Percentiles rank a stretch among this genome's conserved stretches.
Conservation (phyloP, 441 rosid species). For the Pelargonium cotyledonis region DNA sequence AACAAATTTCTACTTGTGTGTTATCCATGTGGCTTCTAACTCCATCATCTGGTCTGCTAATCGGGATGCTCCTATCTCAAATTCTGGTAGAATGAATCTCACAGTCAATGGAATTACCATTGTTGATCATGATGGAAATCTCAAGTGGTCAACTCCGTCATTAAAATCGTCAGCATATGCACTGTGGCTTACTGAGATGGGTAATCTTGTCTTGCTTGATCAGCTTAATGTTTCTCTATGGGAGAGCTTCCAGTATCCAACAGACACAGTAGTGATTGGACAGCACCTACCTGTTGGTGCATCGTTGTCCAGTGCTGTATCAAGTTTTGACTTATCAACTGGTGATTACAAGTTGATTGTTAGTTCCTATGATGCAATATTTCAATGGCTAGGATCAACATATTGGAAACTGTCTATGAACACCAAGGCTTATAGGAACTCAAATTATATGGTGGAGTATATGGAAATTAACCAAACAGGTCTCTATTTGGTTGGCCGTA, state of each 20-base stretch:
- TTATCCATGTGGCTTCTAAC: conserved; percentile 55
- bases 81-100: conserved; percentile 51
- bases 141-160: conserved; percentile 62
- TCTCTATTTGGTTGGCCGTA: conserved; percentile 46
- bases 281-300: conserved; percentile 41
- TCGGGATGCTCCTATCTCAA: conserved; percentile 53
- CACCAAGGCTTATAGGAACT: conserved; percentile 33
- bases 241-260: conserved; percentile 72
- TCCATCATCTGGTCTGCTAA: conserved; percentile 75
- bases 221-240: conserved; percentile 50
- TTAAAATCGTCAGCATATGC: conserved; percentile 44
- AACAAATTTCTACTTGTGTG: conserved; percentile 51
- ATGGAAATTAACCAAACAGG: conserved; percentile 56
- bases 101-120: conserved; percentile 50
- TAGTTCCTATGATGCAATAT: conserved; percentile 37
- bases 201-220: conserved; percentile 66
- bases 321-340: conserved; percentile 36
- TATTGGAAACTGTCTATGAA: conserved; percentile 78
- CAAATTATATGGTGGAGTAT: conserved; percentile 39
- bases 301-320: conserved; percentile 40
- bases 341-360: conserved; percentile 57
- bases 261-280: conserved; percentile 66
- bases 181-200: conserved; percentile 51
- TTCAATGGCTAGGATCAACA: conserved; percentile 52
- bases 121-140: conserved; percentile 33